Conservation (phyloP, 2,329 filamentous ascomycete genomes). For the Tolypocladium endophyticum region DNA sequence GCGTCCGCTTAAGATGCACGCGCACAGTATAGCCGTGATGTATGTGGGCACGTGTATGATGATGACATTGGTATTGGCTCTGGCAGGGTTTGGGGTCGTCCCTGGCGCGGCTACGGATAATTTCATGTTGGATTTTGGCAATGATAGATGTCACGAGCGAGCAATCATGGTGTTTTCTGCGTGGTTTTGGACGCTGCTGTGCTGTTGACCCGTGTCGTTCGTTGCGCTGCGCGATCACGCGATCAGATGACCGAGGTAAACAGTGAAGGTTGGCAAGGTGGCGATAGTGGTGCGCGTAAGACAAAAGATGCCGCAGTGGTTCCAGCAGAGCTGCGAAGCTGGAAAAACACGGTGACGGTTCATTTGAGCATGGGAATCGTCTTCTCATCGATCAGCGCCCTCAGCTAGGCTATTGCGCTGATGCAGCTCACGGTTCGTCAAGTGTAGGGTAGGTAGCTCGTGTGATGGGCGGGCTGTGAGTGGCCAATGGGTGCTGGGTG, state of each 20-base stretch:
- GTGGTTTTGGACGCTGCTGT: background rate
- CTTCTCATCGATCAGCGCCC: background rate
- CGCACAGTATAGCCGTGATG: background rate
- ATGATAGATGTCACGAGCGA: background rate
- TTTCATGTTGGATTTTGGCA: background rate
- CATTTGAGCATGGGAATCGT: too few species aligned
- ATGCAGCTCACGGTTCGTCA: background rate
- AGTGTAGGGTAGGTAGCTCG: background rate
- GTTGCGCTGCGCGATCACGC: background rate
- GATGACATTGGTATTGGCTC: background rate
- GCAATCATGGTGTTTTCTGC: background rate
- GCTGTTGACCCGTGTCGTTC: background rate
- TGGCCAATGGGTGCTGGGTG: background rate
- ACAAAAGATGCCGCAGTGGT: too few species aligned
- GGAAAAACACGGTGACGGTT: too few species aligned
- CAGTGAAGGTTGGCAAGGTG: background rate
- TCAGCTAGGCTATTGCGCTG: background rate
- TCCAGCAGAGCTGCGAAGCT: too few species aligned
- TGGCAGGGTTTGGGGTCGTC: background rate
- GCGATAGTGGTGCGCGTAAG: too few species aligned
- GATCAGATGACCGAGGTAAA: background rate
- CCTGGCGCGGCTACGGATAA: background rate
- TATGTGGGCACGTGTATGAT: background rate
- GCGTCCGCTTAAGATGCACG: slow-evolving; percentile 37
- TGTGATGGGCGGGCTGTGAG: background rate